Conservation (phyloP, 352 stramenopile species). For the Phytophthora nicotianae region DNA sequence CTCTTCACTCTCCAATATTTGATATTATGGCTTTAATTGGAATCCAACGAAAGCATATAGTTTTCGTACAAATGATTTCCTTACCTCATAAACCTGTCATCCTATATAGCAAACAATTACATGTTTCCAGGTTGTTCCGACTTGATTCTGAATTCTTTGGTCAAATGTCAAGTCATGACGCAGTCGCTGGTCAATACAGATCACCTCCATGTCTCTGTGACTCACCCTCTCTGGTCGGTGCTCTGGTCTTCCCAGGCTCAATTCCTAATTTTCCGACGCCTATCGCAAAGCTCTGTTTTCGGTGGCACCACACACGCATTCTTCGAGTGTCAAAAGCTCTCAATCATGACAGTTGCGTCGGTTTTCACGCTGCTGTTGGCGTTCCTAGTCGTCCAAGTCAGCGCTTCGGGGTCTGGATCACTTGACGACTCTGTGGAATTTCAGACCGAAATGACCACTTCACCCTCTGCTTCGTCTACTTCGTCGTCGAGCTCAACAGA, state of each 20-base stretch:
- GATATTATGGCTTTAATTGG: too few species aligned
- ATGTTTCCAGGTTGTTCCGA: constrained; percentile 8
- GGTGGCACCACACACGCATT: constrained; percentile 4
- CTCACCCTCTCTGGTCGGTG: constrained; percentile 31
- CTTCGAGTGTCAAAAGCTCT: constrained; percentile 1
- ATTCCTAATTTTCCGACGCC: constrained; percentile 14
- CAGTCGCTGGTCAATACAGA: constrained; percentile 15
- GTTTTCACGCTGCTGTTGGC: constrained; percentile 23
- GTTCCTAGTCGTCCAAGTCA: constrained; percentile 9
- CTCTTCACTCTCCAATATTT: background rate
- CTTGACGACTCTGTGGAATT: constrained; percentile 10
- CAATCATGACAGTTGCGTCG: constrained; percentile 12
- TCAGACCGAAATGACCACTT: constrained; percentile 8
- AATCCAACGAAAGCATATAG: too few species aligned
- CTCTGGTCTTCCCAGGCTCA: constrained; percentile 22
- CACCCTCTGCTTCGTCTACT: constrained; percentile 1
- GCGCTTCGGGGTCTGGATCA: constrained; percentile 24
- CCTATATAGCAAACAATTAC: constrained; percentile 4
- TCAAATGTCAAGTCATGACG: background rate
- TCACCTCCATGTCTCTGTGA: constrained; percentile 23
- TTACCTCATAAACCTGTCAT: background rate
- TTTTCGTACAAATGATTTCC: too few species aligned
- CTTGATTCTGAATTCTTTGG: background rate
- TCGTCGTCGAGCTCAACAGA: constrained; percentile 13
- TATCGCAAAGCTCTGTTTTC: background rate